Conservation (phyloP, 2,329 filamentous ascomycete genomes). For the Ophiostoma ulmi region DNA sequence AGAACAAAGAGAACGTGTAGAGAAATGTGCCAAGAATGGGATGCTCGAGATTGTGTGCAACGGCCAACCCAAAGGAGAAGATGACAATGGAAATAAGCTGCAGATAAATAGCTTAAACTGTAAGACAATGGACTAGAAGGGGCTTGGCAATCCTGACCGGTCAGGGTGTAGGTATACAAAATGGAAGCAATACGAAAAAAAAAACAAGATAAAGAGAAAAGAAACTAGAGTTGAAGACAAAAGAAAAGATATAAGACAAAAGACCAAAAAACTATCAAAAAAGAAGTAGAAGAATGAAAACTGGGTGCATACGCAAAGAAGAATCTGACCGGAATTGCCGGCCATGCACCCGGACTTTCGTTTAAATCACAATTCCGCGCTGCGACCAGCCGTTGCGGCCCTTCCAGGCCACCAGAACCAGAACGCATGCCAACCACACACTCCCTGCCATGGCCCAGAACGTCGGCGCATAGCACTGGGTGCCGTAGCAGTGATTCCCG, state of each 20-base stretch:
- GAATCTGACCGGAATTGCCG: background rate
- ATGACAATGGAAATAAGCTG: background rate
- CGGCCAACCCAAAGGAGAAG: background rate
- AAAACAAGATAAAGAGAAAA: background rate
- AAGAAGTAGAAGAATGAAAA: background rate
- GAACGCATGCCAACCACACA: constrained; percentile 68
- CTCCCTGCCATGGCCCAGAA: constrained; percentile 84
- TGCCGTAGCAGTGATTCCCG: constrained; percentile 71
- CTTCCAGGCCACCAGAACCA: constrained; percentile 78
- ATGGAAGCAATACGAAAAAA: background rate
- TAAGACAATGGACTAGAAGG: background rate
- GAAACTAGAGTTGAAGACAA: too few relatives aligned
- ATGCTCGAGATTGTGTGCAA: background rate
- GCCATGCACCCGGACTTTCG: background rate
- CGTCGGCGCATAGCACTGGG: constrained; percentile 69
- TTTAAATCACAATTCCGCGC: constrained; percentile 64
- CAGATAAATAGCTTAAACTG: background rate
- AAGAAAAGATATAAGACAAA: background rate
- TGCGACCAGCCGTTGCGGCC: constrained; percentile 69
- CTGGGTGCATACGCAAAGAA: background rate
- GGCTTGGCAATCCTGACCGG: background rate
- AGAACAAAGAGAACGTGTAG: background rate
- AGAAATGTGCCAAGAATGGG: background rate
- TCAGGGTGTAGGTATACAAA: constrained; percentile 1
- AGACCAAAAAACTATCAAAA: background rate